Evolutionary conservation across 2,329 filamentous ascomycete genomes (phyloP).

Genomic region (Penicillium concentricum): DNA sequence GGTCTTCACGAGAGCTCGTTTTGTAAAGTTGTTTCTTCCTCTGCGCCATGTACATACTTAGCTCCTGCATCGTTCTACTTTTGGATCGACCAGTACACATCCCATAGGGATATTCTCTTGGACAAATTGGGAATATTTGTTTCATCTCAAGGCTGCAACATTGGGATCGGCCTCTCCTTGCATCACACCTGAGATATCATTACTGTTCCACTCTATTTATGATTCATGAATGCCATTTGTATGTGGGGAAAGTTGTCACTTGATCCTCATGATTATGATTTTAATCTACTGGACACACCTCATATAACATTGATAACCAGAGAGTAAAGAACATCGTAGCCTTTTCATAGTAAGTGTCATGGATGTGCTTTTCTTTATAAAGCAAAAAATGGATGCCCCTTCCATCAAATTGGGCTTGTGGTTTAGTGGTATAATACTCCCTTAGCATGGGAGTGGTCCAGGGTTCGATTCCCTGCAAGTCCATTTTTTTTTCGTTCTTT

Average conservation of each 20-base stretch:
- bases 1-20: not conserved
- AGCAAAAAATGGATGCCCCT: rapidly evolving
- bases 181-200: not conserved
- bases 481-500: constrained; percentile 28
- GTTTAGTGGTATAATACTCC: constrained; percentile 50
- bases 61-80: not conserved
- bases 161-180: not conserved
- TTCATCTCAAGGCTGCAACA: not conserved
- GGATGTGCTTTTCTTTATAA: too few species aligned
- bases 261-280: not conserved
- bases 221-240: not conserved
- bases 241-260: too few species aligned
- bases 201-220: not conserved
- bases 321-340: not conserved
- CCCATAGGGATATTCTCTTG: too few species aligned
- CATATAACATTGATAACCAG: too few species aligned
- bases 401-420: constrained; percentile 31
- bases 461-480: constrained; percentile 51
- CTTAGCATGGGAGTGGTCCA: constrained; percentile 50
- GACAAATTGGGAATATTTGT: not conserved
- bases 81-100: not conserved
- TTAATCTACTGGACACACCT: not conserved
- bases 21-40: not conserved
- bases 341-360: not conserved
- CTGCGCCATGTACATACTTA: not conserved